Percentiles rank a stretch among this genome's conserved stretches.
These are phyloP conservation scores for Groenewaldozyma tartarivorans DNA, from an alignment of 805 yeast species.

Conservation along the genomic window DNA sequence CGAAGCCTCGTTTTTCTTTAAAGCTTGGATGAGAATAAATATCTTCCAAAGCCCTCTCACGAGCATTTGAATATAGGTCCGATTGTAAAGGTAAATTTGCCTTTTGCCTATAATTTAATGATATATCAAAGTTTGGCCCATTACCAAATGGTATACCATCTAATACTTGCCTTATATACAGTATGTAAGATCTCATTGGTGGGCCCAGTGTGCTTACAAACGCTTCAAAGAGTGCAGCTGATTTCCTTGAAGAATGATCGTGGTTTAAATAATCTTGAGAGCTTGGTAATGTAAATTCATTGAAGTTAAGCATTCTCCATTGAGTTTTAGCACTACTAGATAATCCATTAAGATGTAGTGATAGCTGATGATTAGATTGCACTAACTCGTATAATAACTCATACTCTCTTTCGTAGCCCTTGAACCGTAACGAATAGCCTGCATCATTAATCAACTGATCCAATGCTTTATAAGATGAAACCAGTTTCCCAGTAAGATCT, in stretches of 20 bases:
- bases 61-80: conserved; percentile 46
- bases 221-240: conserved; percentile 46
- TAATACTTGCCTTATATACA: conserved; percentile 53
- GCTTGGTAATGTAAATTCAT: neutral
- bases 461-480: conserved; percentile 32
- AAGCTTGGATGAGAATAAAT: conserved; percentile 51
- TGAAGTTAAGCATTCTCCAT: conserved; percentile 36
- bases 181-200: conserved; percentile 54
- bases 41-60: conserved; percentile 45
- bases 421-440: conserved; percentile 45
- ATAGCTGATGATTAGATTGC: conserved; percentile 40
- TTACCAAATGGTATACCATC: conserved; percentile 48
- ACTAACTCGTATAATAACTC: conserved; percentile 37
- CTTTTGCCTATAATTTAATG: conserved; percentile 34
- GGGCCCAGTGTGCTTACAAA: conserved; percentile 67
- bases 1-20: conserved; percentile 26
- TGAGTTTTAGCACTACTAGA: conserved; percentile 62
- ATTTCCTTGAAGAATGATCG: neutral
- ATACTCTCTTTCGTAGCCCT: conserved; percentile 51
- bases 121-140: conserved; percentile 27
- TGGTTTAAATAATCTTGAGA: neutral
- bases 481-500: conserved; percentile 31
- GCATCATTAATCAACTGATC: conserved; percentile 45
- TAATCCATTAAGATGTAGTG: conserved; percentile 56
- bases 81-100: conserved; percentile 39